Evolutionary conservation across 257 asterid species (phyloP), one percentile per base, ranked within the genome.

Genomic region (Anisodus tanguticus): DNA sequence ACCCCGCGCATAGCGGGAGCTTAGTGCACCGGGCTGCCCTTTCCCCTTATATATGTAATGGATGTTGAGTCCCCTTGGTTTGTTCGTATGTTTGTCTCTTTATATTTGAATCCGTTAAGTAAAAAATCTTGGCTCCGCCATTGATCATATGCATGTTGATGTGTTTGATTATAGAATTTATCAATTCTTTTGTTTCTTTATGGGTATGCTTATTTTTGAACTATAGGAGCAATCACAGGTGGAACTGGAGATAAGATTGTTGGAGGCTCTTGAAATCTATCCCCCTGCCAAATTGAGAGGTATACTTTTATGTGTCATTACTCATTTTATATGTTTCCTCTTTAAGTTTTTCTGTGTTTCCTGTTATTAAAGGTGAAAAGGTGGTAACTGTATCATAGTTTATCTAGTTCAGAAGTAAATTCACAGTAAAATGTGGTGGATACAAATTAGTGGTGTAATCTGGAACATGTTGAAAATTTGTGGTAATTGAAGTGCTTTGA

Each of bases 281-380:
- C 98, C 98, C 82, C 98, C 94, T 35, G 89, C 95, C 87, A 95
- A 94, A 93, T 87, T 97, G 80, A 91, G 86, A 91, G 98, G 99
- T 87, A 87, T 80, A 7, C 11, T 64, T 70, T 57, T 69, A n/a
- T 72, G 35, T 84, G 63, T 2, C 69, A 15, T 55, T 69, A 8
- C 9, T 79, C 63, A 26, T 7, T 81, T 82, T 41, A 3, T 80
- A 47, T 17, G n/a, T 72, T 4, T 55, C 26, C 8, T 39, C 8
- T 39, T n/a, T 15, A 53, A 63, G 62, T 22, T 8, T 26, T 51
- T 7, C 47, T 51, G 49, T 26, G 15, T 76, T 76, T 76, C 8
- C 16, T 26, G 81, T 41, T 88, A 76, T 47, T 76, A 53, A 41
- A 76, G 81, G 1, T 76, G 63, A 53, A 76, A 69, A 26, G 82